phyloP scores from a whole-genome alignment of 2,329 filamentous ascomycete genomes.

The Beauveria sp. region DNA sequence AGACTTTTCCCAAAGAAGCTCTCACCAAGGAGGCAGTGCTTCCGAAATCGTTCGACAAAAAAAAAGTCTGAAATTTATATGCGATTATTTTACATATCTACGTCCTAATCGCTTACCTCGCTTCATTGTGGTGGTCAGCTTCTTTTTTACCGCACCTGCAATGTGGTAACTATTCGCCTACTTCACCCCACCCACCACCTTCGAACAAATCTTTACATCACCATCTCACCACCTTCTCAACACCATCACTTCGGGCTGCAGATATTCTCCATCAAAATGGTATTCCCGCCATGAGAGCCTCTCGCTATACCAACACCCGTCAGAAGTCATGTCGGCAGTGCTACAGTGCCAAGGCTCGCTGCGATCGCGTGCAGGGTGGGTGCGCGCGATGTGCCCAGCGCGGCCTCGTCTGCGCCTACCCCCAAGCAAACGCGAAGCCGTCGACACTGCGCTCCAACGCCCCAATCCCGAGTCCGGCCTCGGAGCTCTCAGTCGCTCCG shows the following conservation, averaged over 20 bases:
- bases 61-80: too few relatives aligned
- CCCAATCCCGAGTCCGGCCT: neutral
- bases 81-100: too few relatives aligned
- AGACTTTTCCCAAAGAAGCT: too few relatives aligned
- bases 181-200: too few relatives aligned
- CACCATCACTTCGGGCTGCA: neutral
- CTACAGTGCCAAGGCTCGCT: slow-evolving; percentile 1
- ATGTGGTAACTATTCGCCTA: too few relatives aligned
- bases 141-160: too few relatives aligned
- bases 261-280: neutral
- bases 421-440: neutral
- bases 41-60: too few relatives aligned
- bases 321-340: slow-evolving; percentile 6
- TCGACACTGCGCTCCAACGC: neutral
- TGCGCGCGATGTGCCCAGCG: slow-evolving; percentile 1
- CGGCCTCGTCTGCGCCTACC: neutral
- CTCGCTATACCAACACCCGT: slow-evolving; percentile 1
- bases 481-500: neutral
- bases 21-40: too few relatives aligned
- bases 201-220: too few relatives aligned
- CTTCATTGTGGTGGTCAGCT: too few relatives aligned
- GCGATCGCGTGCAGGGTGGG: neutral
- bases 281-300: neutral
- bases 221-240: neutral
- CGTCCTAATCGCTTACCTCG: too few relatives aligned